Evolutionary conservation across 805 yeast genomes (phyloP).

Genomic region (Millerago galiae): DNA sequence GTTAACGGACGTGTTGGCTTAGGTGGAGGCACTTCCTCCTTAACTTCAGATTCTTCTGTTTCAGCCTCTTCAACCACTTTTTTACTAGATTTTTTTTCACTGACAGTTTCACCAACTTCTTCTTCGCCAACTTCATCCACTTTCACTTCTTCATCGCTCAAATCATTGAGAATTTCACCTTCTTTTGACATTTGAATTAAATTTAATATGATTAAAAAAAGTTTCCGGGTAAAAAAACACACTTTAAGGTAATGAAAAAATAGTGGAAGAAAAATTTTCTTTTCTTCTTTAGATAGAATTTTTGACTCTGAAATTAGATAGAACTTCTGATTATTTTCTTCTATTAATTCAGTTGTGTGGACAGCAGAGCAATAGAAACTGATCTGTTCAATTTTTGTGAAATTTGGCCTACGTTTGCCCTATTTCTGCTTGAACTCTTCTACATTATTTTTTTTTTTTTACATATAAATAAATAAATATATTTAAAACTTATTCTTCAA

Average conservation of each 20-base stretch:
- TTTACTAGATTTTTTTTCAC: neutral
- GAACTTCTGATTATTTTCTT: constrained; percentile 31
- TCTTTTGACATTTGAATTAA: constrained; percentile 2
- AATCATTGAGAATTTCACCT: constrained; percentile 3
- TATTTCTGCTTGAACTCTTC: constrained; percentile 1
- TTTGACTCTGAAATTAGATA: constrained; percentile 33
- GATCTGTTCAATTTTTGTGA: constrained; percentile 2
- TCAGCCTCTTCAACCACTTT: constrained; percentile 6
- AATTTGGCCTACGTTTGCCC: neutral
- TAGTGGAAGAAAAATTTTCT: neutral
- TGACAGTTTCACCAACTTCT: neutral
- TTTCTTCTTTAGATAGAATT: constrained; percentile 25
- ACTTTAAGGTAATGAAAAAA: neutral
- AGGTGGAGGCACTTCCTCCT: constrained; percentile 32
- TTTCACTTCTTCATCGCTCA: constrained; percentile 4
- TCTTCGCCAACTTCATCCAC: neutral
- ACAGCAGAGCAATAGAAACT: constrained; percentile 42
- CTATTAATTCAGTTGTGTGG: constrained; percentile 36
- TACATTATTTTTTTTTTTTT: neutral
- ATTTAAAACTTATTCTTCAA: constrained; percentile 51
- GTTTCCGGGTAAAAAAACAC: neutral
- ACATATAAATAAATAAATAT: neutral
- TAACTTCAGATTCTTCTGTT: constrained; percentile 7
- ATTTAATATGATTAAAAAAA: too few relatives aligned
- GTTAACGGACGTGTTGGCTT: constrained; percentile 57